These are phyloP conservation scores for Diplodia intermedia DNA, from an alignment of 2,329 filamentous ascomycete species.

Conservation along the genomic window DNA sequence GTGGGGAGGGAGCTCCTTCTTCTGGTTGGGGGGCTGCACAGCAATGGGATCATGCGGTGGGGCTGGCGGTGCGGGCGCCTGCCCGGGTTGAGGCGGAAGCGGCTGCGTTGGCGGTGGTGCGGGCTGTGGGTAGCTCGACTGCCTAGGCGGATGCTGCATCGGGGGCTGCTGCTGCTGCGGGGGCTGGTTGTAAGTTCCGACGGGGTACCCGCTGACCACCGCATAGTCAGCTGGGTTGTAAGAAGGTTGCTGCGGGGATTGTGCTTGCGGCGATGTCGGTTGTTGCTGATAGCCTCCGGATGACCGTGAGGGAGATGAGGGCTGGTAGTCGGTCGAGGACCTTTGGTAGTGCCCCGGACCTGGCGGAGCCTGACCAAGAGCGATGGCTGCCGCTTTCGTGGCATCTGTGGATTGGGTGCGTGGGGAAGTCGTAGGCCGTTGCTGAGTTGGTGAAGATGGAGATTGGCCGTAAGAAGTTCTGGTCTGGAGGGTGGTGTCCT, in stretches of 20 bases:
- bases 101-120: constrained; percentile 52
- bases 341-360: constrained; percentile 53
- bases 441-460: constrained; percentile 56
- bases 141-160: constrained; percentile 45
- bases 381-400: constrained; percentile 59
- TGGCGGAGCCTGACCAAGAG: constrained; percentile 50
- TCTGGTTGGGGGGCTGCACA: constrained; percentile 41
- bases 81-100: constrained; percentile 52
- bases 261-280: constrained; percentile 50
- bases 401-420: constrained; percentile 57
- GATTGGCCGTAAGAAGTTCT: constrained; percentile 54
- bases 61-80: constrained; percentile 51
- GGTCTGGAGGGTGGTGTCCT: constrained; percentile 50
- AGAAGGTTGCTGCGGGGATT: constrained; percentile 61
- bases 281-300: constrained; percentile 49
- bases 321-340: constrained; percentile 53
- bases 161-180: constrained; percentile 46
- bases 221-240: constrained; percentile 84
- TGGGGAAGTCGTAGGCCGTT: constrained; percentile 54
- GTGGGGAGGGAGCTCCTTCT: constrained; percentile 72
- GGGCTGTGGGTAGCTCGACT: constrained; percentile 45
- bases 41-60: constrained; percentile 36
- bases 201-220: constrained; percentile 48
- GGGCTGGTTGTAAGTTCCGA: constrained; percentile 42
- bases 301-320: constrained; percentile 39